Evolutionary conservation across 805 yeast genomes (phyloP).

Genomic region (Kazachstania taianensis): DNA sequence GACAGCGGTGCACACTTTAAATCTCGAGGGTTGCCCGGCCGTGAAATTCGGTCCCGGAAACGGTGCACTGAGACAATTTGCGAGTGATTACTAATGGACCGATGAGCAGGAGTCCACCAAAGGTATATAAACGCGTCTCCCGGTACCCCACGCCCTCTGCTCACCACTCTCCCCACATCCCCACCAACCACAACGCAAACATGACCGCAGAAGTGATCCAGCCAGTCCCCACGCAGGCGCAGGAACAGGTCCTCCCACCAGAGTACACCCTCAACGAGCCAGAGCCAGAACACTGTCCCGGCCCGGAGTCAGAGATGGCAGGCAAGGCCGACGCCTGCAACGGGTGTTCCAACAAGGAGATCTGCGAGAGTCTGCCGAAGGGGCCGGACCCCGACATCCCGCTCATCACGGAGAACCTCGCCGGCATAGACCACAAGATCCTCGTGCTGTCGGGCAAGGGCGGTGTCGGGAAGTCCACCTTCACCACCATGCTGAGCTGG

Average conservation of each 20-base stretch:
- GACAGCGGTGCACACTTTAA: no score
- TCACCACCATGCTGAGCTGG: constrained; percentile 94
- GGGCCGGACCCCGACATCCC: constrained; percentile 95
- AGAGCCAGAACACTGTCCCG: constrained; percentile 97
- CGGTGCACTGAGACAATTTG: no score
- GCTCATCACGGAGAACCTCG: constrained; percentile 55
- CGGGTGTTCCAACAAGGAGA: constrained; percentile 89
- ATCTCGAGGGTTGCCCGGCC: no score
- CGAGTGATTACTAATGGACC: no score
- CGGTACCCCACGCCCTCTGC: no score
- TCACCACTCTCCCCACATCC: no score
- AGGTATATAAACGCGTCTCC: no score
- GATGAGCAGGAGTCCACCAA: no score
- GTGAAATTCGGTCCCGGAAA: no score
- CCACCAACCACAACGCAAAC: neutral
- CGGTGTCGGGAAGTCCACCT: constrained; percentile 96
- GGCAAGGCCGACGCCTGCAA: constrained; percentile 90
- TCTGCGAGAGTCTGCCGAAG: constrained; percentile 79
- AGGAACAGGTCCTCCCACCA: constrained; percentile 15
- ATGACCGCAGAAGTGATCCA: constrained; percentile 8
- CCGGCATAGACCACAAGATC: constrained; percentile 66
- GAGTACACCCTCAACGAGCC: constrained; percentile 43
- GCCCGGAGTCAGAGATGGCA: constrained; percentile 89
- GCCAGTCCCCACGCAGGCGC: constrained; percentile 3
- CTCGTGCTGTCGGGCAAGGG: constrained; percentile 78